phyloP scores from a whole-genome alignment of 2,329 filamentous ascomycete species.

The Tympanopsis confertula region DNA sequence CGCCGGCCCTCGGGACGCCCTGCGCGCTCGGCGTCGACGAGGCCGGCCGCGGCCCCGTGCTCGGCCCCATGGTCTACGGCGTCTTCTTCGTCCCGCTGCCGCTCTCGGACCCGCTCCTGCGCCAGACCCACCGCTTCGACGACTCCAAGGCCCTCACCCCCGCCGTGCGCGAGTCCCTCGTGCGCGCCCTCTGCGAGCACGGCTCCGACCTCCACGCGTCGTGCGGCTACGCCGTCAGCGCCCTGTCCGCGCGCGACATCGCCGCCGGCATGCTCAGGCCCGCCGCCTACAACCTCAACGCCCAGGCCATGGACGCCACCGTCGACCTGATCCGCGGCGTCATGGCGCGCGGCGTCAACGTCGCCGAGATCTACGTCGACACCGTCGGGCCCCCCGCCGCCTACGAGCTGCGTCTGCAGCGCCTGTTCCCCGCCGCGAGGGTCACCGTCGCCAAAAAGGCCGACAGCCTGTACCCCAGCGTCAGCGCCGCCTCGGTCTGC shows the following conservation, averaged over 20 bases:
- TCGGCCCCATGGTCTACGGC: conserved; percentile 68
- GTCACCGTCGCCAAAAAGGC: conserved; percentile 83
- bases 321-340: conserved; percentile 70
- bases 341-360: conserved; percentile 65
- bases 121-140: conserved; percentile 74
- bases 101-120: conserved; percentile 62
- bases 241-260: conserved; percentile 77
- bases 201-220: conserved; percentile 30
- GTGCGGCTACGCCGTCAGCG: conserved; percentile 70
- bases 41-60: conserved; percentile 84
- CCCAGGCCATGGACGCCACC: conserved; percentile 88
- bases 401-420: conserved; percentile 77
- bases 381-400: conserved; percentile 74
- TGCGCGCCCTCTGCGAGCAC: conserved; percentile 58
- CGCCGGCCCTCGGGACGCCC: conserved; percentile 29
- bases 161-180: conserved; percentile 61
- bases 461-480: conserved; percentile 81
- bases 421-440: conserved; percentile 66
- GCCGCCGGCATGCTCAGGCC: conserved; percentile 65
- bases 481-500: conserved; percentile 85
- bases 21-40: conserved; percentile 87
- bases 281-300: conserved; percentile 76
- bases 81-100: conserved; percentile 66
- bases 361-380: conserved; percentile 87
- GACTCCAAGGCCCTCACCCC: conserved; percentile 88